Evolutionary conservation across 345 rosid genomes (phyloP).

Genomic region (Citrus glauca): DNA sequence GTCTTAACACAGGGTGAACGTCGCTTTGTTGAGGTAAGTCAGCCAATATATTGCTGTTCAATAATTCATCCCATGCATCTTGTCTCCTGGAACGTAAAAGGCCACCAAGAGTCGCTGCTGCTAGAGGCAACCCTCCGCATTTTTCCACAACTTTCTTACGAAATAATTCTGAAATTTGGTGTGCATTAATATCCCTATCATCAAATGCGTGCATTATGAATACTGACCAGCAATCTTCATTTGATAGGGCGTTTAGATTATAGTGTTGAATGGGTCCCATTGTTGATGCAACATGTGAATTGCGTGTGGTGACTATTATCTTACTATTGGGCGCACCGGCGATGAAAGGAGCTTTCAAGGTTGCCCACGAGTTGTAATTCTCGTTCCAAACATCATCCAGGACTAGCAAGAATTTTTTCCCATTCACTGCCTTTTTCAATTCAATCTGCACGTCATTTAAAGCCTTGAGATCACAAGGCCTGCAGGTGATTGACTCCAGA

Average conservation of each 20-base stretch:
- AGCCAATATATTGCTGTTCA: background rate
- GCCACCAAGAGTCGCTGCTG: background rate
- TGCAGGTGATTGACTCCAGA: background rate
- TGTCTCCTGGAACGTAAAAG: background rate
- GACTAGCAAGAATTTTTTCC: too few species aligned
- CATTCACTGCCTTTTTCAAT: background rate
- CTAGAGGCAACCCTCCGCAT: background rate
- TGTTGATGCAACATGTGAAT: background rate
- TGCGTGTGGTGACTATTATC: background rate
- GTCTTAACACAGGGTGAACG: background rate
- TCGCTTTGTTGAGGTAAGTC: background rate
- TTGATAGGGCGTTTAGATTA: background rate
- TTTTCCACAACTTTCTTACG: background rate
- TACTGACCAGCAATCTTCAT: conserved; percentile 11
- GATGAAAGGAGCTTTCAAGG: background rate
- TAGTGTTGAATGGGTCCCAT: background rate
- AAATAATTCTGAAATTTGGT: background rate
- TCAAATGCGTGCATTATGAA: background rate
- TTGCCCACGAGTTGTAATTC: background rate
- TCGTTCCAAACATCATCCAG: too few species aligned
- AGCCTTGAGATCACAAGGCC: background rate
- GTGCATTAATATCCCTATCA: background rate
- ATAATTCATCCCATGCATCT: background rate
- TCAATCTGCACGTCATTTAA: background rate
- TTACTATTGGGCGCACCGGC: background rate